Evolutionary conservation across 2,329 filamentous ascomycete species (phyloP), one percentile per base, ranked within the genome.

Genomic region (Venturia effusa): DNA sequence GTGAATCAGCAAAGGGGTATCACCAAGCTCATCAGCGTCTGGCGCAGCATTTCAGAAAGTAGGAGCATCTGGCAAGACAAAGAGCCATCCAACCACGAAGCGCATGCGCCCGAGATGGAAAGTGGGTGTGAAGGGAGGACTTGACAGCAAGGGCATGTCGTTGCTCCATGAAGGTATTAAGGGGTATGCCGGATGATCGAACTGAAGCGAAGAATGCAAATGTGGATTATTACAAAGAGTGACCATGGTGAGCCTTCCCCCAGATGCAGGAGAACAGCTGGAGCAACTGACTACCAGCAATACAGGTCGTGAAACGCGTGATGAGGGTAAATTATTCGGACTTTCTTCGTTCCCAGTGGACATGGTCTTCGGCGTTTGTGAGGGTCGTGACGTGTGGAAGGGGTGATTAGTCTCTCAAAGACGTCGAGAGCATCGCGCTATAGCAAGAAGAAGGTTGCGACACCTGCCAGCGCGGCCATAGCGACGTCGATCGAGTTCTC

Each of bases 21-120:
- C 59, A 60, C 59, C 59, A 60, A 60, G 34, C 37, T 57, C 51
- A 34, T 41, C 24, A 43, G 59, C 59, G 34, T 41, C 59, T 60
- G 37, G 59, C 59, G 37, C 34, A 40, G 40, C 34, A 7, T 43
- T 27, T 11, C 10, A 60, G 59, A 30, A 60, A 22, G 27, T 37
- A 40, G 4, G 15, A 60, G 40, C 6, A 60, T 3, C 34, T 19
- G 10, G 34, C 22, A 7, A 22, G n/a, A 40, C 40, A 40, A 32
- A 27, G 17, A 27, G 15, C n/a, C 22, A 15, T 41, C 11, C 51
- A 57, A 22, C 19, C 5, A 57, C 51, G 43, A 24, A 60, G 59
- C 59, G 59, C 59, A 60, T 60, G 59, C 59, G 59, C 59, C 19
- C 34, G 7, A n/a, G 17, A 27, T 4, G 24, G 24, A 32, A 24